Percentiles rank a stretch among this genome's conserved stretches.
Conservation (phyloP, 106 monocot genomes). For the Narthecium ossifragum region DNA sequence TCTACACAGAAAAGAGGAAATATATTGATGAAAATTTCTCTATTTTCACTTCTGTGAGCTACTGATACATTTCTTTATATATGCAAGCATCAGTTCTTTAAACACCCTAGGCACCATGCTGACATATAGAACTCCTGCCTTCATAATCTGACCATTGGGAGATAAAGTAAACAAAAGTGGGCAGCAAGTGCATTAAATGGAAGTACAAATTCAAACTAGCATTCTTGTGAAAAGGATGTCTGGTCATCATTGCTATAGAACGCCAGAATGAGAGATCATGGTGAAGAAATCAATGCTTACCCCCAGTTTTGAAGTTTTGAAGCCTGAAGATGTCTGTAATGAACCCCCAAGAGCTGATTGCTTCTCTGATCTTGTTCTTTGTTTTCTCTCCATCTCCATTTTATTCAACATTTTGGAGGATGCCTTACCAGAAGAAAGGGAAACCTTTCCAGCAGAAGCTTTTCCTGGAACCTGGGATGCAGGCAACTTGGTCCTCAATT, state of each 20-base stretch:
- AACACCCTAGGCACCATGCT: too few species aligned
- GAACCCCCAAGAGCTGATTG: constrained; percentile 9
- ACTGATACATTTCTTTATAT: too few species aligned
- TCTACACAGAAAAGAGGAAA: too few species aligned
- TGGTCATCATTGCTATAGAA: too few species aligned
- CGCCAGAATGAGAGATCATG: too few species aligned
- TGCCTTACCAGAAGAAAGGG: constrained; percentile 11
- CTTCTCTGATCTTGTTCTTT: constrained; percentile 13
- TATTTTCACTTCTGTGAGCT: too few species aligned
- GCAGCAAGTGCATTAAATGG: too few species aligned
- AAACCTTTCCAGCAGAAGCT: constrained; percentile 19
- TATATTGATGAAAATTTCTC: too few species aligned
- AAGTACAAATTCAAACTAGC: too few species aligned
- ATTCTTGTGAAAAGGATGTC: too few species aligned
- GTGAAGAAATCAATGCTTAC: constrained; percentile 12
- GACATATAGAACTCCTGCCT: not conserved
- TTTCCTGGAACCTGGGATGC: constrained; percentile 14
- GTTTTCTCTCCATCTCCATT: constrained; percentile 9
- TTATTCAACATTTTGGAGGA: constrained; percentile 15
- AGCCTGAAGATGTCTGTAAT: constrained; percentile 2
- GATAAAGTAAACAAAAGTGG: too few species aligned
- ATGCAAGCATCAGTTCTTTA: too few species aligned
- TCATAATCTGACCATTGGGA: not conserved
- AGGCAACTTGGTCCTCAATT: constrained; percentile 1
- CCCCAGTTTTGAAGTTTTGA: constrained; percentile 20